A percentile compares a stretch with the other conserved stretches of the same genome.
phyloP scores from a whole-genome alignment of 441 rosid genomes.

The Hura crepitans region DNA sequence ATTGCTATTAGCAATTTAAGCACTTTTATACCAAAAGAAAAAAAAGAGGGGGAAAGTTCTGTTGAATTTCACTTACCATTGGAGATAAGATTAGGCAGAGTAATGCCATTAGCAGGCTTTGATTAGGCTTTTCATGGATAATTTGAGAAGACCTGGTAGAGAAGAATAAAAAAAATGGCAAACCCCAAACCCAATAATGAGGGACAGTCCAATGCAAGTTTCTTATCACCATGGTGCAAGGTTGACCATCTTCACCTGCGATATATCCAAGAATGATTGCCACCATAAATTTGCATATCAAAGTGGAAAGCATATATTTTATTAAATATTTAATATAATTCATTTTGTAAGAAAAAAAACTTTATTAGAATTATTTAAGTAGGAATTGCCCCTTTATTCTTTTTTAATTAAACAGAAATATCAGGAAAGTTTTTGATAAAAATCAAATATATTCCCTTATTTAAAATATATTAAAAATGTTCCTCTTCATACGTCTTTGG shows the following conservation, averaged over 20 bases:
- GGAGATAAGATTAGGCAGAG: constrained; percentile 57
- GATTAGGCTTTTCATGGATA: constrained; percentile 70
- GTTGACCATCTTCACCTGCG: constrained; percentile 55
- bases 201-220: constrained; percentile 84
- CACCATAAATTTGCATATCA: no score
- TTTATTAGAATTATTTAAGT: no score
- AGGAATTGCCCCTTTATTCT: no score
- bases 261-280: not conserved
- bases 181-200: constrained; percentile 80
- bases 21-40: not conserved
- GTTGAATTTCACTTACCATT: constrained; percentile 38
- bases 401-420: no score
- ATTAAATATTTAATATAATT: no score
- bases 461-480: no score
- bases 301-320: no score
- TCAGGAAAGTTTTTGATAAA: no score
- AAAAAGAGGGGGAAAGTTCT: no score
- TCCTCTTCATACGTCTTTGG: no score
- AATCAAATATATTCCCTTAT: no score
- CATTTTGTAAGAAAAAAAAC: no score
- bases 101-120: constrained; percentile 43
- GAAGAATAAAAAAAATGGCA: constrained; percentile 80
- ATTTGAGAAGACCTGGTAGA: constrained; percentile 83
- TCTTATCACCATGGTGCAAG: constrained; percentile 80
- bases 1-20: not conserved